Evolutionary conservation across 2,329 filamentous ascomycete species (phyloP), one percentile per base, ranked within the genome.

Genomic region (Stachybotrys chartarum): DNA sequence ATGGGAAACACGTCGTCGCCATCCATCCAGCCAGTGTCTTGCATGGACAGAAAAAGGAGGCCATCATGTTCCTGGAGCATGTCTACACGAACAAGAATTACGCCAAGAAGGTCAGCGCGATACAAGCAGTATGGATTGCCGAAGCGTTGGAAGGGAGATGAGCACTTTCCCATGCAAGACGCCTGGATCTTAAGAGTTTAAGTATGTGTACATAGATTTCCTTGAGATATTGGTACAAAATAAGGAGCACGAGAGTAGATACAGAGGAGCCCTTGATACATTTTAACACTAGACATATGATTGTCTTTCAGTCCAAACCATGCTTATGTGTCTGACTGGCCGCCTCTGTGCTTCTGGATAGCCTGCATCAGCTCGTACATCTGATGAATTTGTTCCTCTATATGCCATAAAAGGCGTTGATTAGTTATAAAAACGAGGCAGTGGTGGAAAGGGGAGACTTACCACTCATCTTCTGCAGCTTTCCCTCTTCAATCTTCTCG

Each of bases 391-490:
- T 99, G 94, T 69, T 97, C 88, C 69, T 97, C 91, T 96, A 59
- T 14, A 11, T 52, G 48, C 55, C 24, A 54, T 49, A 31, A 14
- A 42, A 42, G 35, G 45, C 8, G 45, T 47, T 47, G 45, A 44
- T 49, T 12, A 52, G 51, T 45, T 50, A 32, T 24, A 35, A 17
- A 35, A 30, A 10, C 17, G 44, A 45, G 42, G 12, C 3, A 10
- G 32, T 17, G 51, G 12, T 6, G 30, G 10, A n/a, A 14, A 17
- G 17, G 7, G 53, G 6, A 57, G 30, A 76, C 85, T 63, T 70
- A 95, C 91, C 92, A 70, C 89, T 97, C 91, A 97, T 90, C 73
- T 96, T 97, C 58, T 91, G 86, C 55, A 97, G 77, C 72, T 96
- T 96, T 1, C 75, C 78, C 62, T 84, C 83, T 60, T 97, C 93